These are phyloP conservation scores for Petunia hybrid DNA, from an alignment of 305 asterid genomes.

Conservation along the genomic window DNA sequence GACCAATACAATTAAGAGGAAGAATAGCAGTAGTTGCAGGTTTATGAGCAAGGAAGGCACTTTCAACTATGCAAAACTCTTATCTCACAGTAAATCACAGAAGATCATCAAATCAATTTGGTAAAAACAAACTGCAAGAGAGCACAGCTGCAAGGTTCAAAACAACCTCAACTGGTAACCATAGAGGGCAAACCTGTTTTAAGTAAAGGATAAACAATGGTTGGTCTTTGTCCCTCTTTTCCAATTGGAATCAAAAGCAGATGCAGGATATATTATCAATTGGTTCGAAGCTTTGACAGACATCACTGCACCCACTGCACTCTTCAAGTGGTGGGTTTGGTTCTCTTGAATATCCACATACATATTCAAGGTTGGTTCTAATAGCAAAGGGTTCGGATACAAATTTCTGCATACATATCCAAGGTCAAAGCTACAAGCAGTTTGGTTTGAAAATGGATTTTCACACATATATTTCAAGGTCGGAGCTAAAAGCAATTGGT, in stretches of 20 bases:
- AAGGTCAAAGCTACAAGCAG: too few species aligned
- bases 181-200: conserved; percentile 1
- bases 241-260: neutral
- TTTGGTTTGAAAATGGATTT: neutral
- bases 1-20: conserved; percentile 13
- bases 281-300: neutral
- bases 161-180: neutral
- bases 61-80: neutral
- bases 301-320: neutral
- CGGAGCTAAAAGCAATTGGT: neutral
- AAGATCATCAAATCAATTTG: neutral
- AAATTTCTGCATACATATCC: too few species aligned
- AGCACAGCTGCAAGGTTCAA: neutral
- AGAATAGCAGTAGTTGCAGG: neutral
- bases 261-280: neutral
- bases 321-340: neutral
- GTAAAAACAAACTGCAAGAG: too few species aligned
- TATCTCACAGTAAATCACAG: neutral
- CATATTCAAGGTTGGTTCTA: neutral
- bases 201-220: conserved; percentile 1
- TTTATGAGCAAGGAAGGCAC: neutral
- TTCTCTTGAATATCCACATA: neutral
- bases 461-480: neutral
- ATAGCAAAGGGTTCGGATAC: neutral
- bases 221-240: neutral